Conservation (phyloP, 352 stramenopile species). For the Phytophthora palmivora region DNA sequence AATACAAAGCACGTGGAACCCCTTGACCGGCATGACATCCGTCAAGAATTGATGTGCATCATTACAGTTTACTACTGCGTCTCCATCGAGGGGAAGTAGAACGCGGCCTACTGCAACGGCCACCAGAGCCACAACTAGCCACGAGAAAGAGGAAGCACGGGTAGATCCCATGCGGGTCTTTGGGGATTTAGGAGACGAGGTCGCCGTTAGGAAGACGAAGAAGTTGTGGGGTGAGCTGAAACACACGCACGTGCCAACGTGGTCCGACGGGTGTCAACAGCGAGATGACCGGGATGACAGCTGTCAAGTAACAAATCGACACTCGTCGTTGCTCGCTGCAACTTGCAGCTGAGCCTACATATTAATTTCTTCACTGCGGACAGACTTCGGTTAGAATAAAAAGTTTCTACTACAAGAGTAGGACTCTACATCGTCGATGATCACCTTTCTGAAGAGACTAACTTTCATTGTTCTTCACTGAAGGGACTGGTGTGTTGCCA, state of each 20-base stretch:
- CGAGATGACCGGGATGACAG: constrained; percentile 14
- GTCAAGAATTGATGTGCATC: constrained; percentile 57
- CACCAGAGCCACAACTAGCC: constrained; percentile 31
- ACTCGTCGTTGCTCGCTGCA: no score
- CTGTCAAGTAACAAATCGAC: constrained; percentile 12
- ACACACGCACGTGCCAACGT: no score
- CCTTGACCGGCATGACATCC: constrained; percentile 62
- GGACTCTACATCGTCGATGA: no score
- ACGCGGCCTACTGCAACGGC: constrained; percentile 17
- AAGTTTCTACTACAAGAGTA: no score
- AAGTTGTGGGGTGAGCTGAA: background rate
- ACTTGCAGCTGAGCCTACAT: no score
- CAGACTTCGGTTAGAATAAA: no score
- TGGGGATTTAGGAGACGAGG: no score
- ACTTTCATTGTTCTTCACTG: no score
- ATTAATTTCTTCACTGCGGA: no score
- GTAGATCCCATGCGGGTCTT: no score
- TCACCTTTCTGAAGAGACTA: no score
- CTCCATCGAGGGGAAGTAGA: constrained; percentile 4
- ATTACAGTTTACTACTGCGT: constrained; percentile 40
- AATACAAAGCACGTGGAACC: constrained; percentile 78
- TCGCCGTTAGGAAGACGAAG: background rate
- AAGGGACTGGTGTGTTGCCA: no score
- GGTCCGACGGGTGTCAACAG: constrained; percentile 5
- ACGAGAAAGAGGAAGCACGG: constrained; percentile 7